Evolutionary conservation across 106 monocot species (phyloP), one percentile per base, ranked within the genome.

Genomic region (Dactylorhiza incarnata): DNA sequence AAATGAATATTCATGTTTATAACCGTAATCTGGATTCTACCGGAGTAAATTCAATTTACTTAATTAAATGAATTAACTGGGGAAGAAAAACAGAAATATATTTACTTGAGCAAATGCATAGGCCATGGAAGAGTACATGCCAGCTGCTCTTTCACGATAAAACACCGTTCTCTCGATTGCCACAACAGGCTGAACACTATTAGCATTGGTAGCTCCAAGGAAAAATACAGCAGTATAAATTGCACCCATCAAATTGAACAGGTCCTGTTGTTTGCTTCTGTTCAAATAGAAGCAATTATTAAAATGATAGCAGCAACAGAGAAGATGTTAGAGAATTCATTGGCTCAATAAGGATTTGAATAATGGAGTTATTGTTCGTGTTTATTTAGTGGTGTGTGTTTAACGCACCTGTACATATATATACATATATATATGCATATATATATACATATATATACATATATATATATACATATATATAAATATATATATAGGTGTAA

Each of bases 21-120:
- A 37, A 37, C 37, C 37, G 37, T 37, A 37, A 37, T 37, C 37
- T 37, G 37, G 3, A 37, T 37, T 37, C 37, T 37, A 37, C 37
- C 37, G 3, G 37, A 37, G 1, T 37, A 37, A 37, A 37, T 37
- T 37, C 37, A 37, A 37, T 37, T 37, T 37, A 37, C 37, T 3
- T 37, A 37, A 37, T 37, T 37, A 37, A 37, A 37, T 37, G 3
- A 37, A 37, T 37, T 37, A 37, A 37, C 37, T 3, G 59, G 0
- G 29, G 26, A 24, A 7, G 10, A 24, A 26, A 14, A 67, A 24
- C 7, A 29, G 23, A 24, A 24, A 9, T 29, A 26, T 67, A 37
- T 51, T 74, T 85, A 92, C 95, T 78, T 93, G 92, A 81, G 90
- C 86, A 90, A 96, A 90, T 51, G 95, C 93, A 77, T 93, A 93